Evolutionary conservation across 805 yeast species (phyloP), one percentile per base, ranked within the genome.

Genomic region (Candida easanensis): DNA sequence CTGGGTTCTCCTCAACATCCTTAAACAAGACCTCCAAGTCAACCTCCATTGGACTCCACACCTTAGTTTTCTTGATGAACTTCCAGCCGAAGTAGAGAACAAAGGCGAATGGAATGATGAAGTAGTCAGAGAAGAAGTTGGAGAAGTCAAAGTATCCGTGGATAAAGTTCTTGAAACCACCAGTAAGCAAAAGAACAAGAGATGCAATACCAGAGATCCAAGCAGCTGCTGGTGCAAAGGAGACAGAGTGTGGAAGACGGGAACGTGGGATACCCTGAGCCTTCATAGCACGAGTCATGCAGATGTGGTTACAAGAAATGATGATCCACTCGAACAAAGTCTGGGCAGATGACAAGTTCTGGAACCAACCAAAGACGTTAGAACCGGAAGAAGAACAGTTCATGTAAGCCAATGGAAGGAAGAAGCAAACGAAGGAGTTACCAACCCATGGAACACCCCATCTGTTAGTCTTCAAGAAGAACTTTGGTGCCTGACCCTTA

Each of bases 331-430:
- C 56, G 5, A 64, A 38, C 36, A 66, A 50, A 27, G 58, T 45
- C 42, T 62, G 57, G 5, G 68, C 57, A 10, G 69, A 62, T 1
- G 64, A 53, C 11, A 65, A 45, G 15, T 42, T 46, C 48, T 64
- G 69, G 53, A 68, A 62, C 71, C 71, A 63, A 38, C 43, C 42
- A 39, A 68, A 62, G 3, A 63, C 68, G 9, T 61, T 60, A 3
- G 66, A 54, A 51, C 69, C 55, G 19, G 49, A 33, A 0, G 38
- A 30, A 7, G 59, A 51, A 8, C 55, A 46, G 35, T 61, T 56
- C 69, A 66, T 64, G 43, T 58, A 68, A 10, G 69, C 67, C 47
- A 67, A 59, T n/a, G 70, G 68, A 36, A 65, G 41, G 53, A 68
- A 67, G n/a, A 58, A 49, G 11, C 55, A 34, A n/a, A 55, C 15